A percentile compares a stretch with the other conserved stretches of the same genome.
Evolutionary conservation across 495 filamentous ascomycete genomes (phyloP).

Genomic region (Friedmanniomyces simplex): DNA sequence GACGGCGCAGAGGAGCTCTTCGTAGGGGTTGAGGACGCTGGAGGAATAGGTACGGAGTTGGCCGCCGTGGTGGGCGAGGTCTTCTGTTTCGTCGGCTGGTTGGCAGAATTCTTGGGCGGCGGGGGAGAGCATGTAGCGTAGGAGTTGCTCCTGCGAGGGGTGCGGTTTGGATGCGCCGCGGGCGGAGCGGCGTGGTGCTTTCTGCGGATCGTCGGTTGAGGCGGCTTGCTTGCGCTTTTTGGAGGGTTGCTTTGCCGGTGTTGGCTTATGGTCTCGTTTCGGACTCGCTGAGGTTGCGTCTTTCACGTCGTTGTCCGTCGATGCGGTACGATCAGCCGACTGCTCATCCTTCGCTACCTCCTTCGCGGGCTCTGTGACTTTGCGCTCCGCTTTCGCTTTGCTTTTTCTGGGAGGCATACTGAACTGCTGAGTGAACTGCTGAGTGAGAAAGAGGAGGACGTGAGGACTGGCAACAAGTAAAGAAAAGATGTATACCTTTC

Average conservation of each 20-base stretch:
- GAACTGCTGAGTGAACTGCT: neutral
- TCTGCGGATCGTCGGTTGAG: conserved; percentile 11
- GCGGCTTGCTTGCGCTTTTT: conserved; percentile 18
- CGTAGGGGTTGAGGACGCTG: conserved; percentile 25
- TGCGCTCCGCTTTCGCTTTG: neutral
- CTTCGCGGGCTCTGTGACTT: neutral
- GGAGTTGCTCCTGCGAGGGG: conserved; percentile 15
- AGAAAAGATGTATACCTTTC: too few relatives aligned
- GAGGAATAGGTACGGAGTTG: conserved; percentile 24
- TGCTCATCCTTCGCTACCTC: neutral
- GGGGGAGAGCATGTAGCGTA: conserved; percentile 27
- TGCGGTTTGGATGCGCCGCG: conserved; percentile 10
- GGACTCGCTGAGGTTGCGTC: too few relatives aligned
- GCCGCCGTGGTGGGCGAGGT: conserved; percentile 16
- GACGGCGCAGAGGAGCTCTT: conserved; percentile 29
- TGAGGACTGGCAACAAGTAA: neutral
- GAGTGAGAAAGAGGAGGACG: neutral
- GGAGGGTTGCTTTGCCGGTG: conserved; percentile 1
- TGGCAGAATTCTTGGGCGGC: conserved; percentile 23
- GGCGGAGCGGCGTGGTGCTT: conserved; percentile 14
- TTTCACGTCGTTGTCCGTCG: too few relatives aligned
- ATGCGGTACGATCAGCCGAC: too few relatives aligned
- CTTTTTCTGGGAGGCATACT: conserved; percentile 9
- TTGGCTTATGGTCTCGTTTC: neutral
- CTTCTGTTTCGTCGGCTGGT: conserved; percentile 26